Conservation (phyloP, 129 eudicot genomes). For the Tanacetum coccineum region DNA sequence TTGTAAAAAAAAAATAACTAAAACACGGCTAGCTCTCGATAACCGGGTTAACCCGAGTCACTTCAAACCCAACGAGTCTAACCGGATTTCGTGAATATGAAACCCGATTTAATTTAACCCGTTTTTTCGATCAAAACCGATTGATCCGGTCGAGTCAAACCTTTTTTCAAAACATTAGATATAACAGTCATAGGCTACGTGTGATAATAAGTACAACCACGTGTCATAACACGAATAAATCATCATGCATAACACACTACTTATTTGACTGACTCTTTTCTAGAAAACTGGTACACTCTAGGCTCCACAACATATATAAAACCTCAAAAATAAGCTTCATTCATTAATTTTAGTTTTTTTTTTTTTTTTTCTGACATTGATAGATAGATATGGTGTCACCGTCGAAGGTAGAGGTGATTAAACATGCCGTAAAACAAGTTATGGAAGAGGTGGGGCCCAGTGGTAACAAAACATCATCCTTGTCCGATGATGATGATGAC, state of each 20-base stretch:
- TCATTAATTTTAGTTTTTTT: background rate
- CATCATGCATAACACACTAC: background rate
- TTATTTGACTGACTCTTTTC: background rate
- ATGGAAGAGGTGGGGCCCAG: slow-evolving; percentile 14
- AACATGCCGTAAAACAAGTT: slow-evolving; percentile 21
- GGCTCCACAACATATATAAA: too few relatives aligned
- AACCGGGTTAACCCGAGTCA: too few relatives aligned
- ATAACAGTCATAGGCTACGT: slow-evolving; percentile 7
- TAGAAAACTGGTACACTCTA: slow-evolving; percentile 2
- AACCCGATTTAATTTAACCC: too few relatives aligned
- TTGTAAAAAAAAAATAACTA: too few relatives aligned
- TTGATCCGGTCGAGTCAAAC: too few relatives aligned
- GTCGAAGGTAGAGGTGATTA: slow-evolving; percentile 20
- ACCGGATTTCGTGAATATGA: too few relatives aligned
- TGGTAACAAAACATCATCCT: background rate
- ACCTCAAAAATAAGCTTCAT: background rate
- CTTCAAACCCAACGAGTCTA: too few relatives aligned
- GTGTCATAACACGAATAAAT: slow-evolving; percentile 10
- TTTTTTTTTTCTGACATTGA: background rate
- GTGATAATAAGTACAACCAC: background rate
- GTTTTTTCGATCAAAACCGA: too few relatives aligned
- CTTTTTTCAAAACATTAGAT: too few relatives aligned
- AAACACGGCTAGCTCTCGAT: too few relatives aligned
- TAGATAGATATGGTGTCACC: slow-evolving; percentile 17
- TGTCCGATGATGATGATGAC: slow-evolving; percentile 3